Evolutionary conservation across 371 early-diverging fungal genomes (phyloP).

Genomic region (Lichtheimia hyalospora): DNA sequence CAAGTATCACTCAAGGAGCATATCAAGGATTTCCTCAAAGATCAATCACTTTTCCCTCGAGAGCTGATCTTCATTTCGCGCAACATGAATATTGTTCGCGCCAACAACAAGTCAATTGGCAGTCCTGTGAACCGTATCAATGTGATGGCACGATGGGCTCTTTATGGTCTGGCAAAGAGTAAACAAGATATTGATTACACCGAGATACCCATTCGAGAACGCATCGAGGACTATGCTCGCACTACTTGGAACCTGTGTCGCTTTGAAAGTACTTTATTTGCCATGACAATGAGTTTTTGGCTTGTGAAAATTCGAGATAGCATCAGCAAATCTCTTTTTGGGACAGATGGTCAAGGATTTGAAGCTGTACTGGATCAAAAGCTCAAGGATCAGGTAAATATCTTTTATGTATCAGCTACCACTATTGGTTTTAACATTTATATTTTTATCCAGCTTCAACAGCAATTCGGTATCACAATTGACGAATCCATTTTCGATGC

Average conservation of each 20-base stretch:
- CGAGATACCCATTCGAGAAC: neutral
- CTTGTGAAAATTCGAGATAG: slow-evolving; percentile 46
- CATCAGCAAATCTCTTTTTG: slow-evolving; percentile 33
- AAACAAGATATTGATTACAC: neutral
- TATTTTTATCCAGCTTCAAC: slow-evolving; percentile 40
- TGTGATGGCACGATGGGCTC: slow-evolving; percentile 86
- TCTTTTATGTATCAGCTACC: neutral
- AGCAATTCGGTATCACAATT: slow-evolving; percentile 67
- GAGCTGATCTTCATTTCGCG: slow-evolving; percentile 90
- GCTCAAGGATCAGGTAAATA: slow-evolving; percentile 51
- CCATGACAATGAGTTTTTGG: slow-evolving; percentile 64
- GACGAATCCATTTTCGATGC: slow-evolving; percentile 71
- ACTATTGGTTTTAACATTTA: neutral
- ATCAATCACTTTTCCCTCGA: slow-evolving; percentile 74
- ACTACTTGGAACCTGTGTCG: slow-evolving; percentile 33
- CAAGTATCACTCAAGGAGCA: slow-evolving; percentile 75
- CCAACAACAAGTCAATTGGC: slow-evolving; percentile 83
- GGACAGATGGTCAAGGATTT: slow-evolving; percentile 54
- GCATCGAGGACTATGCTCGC: slow-evolving; percentile 7
- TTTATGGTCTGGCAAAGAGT: slow-evolving; percentile 46
- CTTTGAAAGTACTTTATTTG: slow-evolving; percentile 61
- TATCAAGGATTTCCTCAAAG: slow-evolving; percentile 68
- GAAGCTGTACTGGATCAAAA: slow-evolving; percentile 72
- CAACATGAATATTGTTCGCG: slow-evolving; percentile 87
- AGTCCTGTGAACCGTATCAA: slow-evolving; percentile 89